phyloP scores from a whole-genome alignment of 192 early-diverging fungal species.

The Kappamyces sp. region DNA sequence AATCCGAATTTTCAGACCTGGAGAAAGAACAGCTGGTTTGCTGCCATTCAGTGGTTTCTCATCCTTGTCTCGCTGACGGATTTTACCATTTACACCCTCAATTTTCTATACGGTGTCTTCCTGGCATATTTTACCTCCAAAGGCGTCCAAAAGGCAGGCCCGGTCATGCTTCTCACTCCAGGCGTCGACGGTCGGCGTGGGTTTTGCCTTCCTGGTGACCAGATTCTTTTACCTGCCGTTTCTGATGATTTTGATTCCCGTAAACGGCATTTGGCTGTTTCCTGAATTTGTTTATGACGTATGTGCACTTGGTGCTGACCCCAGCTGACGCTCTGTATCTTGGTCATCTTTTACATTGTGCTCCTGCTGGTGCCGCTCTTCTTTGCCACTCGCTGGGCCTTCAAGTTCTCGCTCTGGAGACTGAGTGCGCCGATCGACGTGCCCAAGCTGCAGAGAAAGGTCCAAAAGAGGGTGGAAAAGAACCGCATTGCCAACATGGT shows the following conservation, averaged over 20 bases:
- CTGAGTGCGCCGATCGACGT: not conserved
- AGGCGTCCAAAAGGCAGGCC: not conserved
- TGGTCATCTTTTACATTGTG: slow-evolving; percentile 8
- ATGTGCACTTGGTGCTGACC: too few species aligned
- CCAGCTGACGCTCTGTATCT: not conserved
- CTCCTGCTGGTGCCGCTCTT: slow-evolving; percentile 11
- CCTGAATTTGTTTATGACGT: slow-evolving; percentile 1
- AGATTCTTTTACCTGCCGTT: slow-evolving; percentile 15
- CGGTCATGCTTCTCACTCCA: not conserved
- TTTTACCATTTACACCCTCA: slow-evolving; percentile 10
- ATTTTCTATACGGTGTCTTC: slow-evolving; percentile 9
- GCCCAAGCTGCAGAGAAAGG: not conserved
- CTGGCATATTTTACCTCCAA: not conserved
- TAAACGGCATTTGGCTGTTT: not conserved
- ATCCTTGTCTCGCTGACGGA: slow-evolving; percentile 4
- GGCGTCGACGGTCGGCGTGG: not conserved
- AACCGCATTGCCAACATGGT: slow-evolving; percentile 18
- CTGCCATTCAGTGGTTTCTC: slow-evolving; percentile 12
- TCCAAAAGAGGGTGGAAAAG: slow-evolving; percentile 3
- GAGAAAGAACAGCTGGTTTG: slow-evolving; percentile 5
- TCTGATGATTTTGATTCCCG: slow-evolving; percentile 10
- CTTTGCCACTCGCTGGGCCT: slow-evolving; percentile 14
- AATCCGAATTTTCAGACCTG: slow-evolving; percentile 8
- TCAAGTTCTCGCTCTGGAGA: slow-evolving; percentile 16
- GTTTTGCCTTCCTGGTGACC: not conserved